A percentile compares a stretch with the other conserved stretches of the same genome.
phyloP scores from a whole-genome alignment of 768 basidiomycete genomes.

The Suillus discolor region DNA sequence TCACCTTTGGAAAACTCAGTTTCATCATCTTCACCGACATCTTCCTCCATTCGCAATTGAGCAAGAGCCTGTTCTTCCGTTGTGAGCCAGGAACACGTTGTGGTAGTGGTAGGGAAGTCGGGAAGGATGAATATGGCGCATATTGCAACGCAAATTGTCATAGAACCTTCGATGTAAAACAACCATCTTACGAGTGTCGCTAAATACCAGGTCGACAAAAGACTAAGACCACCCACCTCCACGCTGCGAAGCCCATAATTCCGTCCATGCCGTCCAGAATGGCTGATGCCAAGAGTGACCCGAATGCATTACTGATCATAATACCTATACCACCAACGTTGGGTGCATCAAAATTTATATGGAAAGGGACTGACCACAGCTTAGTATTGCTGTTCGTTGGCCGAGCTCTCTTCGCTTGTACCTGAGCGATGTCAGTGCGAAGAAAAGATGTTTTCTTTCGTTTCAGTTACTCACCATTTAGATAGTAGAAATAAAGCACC shows the following conservation, averaged over 20 bases:
- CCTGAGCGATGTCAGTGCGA: slow-evolving; percentile 60
- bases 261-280: slow-evolving; percentile 76
- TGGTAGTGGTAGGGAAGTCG: slow-evolving; percentile 69
- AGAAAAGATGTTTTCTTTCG: slow-evolving; percentile 29
- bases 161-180: slow-evolving; percentile 66
- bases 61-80: slow-evolving; percentile 59
- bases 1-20: slow-evolving; percentile 36
- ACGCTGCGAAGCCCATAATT: slow-evolving; percentile 65
- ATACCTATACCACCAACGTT: slow-evolving; percentile 36
- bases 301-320: slow-evolving; percentile 82
- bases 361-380: slow-evolving; percentile 42
- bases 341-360: neutral
- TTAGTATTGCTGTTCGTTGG: slow-evolving; percentile 64
- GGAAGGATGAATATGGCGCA: slow-evolving; percentile 67
- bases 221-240: slow-evolving; percentile 51
- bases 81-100: slow-evolving; percentile 60
- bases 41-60: slow-evolving; percentile 62
- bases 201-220: neutral
- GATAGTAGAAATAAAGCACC: slow-evolving; percentile 49
- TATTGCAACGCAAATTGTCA: slow-evolving; percentile 54
- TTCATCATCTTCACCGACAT: slow-evolving; percentile 56
- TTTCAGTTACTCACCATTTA: slow-evolving; percentile 34
- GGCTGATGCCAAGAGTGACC: slow-evolving; percentile 74
- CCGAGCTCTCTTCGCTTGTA: slow-evolving; percentile 75
- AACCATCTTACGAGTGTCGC: slow-evolving; percentile 55